Evolutionary conservation across 768 basidiomycete genomes (phyloP).

Genomic region (Leccinum longicurvipes): DNA sequence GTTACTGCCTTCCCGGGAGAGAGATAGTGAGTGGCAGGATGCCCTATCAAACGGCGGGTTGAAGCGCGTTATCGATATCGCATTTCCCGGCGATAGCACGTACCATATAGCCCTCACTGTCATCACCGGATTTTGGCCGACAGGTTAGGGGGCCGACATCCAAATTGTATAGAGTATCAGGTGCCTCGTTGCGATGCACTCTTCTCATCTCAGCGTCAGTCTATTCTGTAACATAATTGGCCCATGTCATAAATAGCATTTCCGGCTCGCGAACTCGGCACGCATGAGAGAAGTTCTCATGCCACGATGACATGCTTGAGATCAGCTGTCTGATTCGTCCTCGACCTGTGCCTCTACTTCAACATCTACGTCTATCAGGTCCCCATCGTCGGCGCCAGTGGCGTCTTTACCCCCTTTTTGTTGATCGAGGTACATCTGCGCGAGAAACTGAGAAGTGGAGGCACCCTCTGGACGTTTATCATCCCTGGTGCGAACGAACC

Average conservation of each 20-base stretch:
- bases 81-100: conserved; percentile 25
- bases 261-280: background rate
- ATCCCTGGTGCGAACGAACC: conserved; percentile 70
- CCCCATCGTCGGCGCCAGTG: conserved; percentile 52
- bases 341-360: conserved; percentile 28
- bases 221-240: background rate
- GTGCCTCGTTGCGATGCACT: background rate
- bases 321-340: conserved; percentile 27
- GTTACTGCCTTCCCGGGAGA: conserved; percentile 21
- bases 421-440: conserved; percentile 65
- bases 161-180: background rate
- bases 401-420: conserved; percentile 35
- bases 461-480: conserved; percentile 76
- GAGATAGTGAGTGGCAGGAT: conserved; percentile 35
- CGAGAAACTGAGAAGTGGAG: conserved; percentile 67
- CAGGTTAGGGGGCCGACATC: background rate
- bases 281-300: background rate
- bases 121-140: conserved; percentile 17
- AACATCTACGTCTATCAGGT: conserved; percentile 54
- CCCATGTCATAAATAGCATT: background rate
- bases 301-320: background rate
- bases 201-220: background rate
- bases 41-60: conserved; percentile 25
- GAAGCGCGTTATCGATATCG: conserved; percentile 22
- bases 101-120: conserved; percentile 27